Percentiles rank a stretch among this genome's conserved stretches.
Conservation (phyloP, 345 rosid genomes). For the Dovyalis caffra region DNA sequence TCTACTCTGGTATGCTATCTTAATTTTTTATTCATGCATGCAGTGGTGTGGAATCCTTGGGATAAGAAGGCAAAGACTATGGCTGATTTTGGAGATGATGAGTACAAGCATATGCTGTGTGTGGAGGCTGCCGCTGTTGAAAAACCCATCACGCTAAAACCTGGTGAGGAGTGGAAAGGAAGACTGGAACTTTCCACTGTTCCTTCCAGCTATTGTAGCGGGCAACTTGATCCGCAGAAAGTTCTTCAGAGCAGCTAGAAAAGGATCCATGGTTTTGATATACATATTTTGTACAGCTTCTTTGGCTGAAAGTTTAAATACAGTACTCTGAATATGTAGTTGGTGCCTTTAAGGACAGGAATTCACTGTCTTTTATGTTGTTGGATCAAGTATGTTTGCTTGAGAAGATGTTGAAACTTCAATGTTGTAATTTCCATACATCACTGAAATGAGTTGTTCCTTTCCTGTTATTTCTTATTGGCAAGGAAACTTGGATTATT, state of each 20-base stretch:
- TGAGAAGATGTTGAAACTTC: slow-evolving; percentile 4
- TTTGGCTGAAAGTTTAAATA: slow-evolving; percentile 16
- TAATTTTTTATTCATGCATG: neutral
- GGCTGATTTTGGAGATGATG: slow-evolving; percentile 51
- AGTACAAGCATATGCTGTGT: slow-evolving; percentile 57
- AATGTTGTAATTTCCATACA: slow-evolving; percentile 3
- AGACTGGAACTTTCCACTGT: slow-evolving; percentile 85
- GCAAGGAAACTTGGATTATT: too few species aligned
- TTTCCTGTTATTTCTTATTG: neutral
- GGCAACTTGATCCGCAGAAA: slow-evolving; percentile 91
- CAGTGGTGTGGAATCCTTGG: slow-evolving; percentile 35
- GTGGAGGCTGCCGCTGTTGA: slow-evolving; percentile 29
- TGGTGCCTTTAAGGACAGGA: neutral
- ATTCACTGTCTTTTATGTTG: neutral
- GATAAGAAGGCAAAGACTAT: slow-evolving; percentile 28
- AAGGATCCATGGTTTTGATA: neutral
- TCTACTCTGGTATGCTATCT: neutral
- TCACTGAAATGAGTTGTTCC: slow-evolving; percentile 2
- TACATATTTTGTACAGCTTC: slow-evolving; percentile 20
- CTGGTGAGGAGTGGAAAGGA: slow-evolving; percentile 85
- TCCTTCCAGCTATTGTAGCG: slow-evolving; percentile 93
- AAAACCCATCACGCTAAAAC: slow-evolving; percentile 21
- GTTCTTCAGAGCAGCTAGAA: slow-evolving; percentile 56
- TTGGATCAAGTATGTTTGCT: slow-evolving; percentile 8
- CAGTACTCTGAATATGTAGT: neutral